phyloP scores from a whole-genome alignment of 2,329 filamentous ascomycete genomes.

The Drechslerella stenobrocha region DNA sequence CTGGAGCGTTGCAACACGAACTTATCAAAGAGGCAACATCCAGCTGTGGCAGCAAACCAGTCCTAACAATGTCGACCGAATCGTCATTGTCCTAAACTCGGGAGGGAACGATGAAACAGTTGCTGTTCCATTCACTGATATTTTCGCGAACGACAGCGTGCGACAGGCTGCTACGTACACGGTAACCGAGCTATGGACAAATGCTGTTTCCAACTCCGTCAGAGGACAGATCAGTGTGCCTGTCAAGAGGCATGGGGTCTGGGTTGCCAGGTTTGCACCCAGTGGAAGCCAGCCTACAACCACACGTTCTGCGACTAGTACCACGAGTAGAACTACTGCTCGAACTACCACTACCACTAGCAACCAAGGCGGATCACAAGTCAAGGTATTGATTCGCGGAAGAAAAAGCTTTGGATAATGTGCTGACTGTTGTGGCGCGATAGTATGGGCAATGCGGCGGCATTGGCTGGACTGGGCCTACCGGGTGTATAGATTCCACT shows the following conservation, averaged over 20 bases:
- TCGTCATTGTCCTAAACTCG: constrained; percentile 49
- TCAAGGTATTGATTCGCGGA: constrained; percentile 7
- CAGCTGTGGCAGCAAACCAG: constrained; percentile 51
- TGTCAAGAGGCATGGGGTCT: constrained; percentile 25
- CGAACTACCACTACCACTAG: neutral
- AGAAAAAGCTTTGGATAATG: neutral
- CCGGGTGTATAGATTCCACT: constrained; percentile 14
- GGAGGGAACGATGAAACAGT: constrained; percentile 17
- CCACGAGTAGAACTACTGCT: neutral
- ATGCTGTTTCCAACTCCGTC: constrained; percentile 4
- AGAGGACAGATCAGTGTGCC: constrained; percentile 18
- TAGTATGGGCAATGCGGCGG: constrained; percentile 31
- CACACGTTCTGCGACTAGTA: neutral
- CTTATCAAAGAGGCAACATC: constrained; percentile 11
- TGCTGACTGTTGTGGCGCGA: neutral
- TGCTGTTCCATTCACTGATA: constrained; percentile 17
- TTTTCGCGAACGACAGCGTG: constrained; percentile 21
- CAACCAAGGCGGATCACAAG: constrained; percentile 9
- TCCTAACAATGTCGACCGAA: constrained; percentile 54
- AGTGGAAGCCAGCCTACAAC: neutral
- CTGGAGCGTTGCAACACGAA: constrained; percentile 52
- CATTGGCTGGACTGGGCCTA: constrained; percentile 28
- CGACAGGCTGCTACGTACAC: constrained; percentile 25
- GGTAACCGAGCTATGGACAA: constrained; percentile 59
- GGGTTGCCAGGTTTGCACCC: constrained; percentile 24